Base-by-base conservation (phyloP, 1,284 basidiomycete species). In the Rhizopogon parksii region DNA sequence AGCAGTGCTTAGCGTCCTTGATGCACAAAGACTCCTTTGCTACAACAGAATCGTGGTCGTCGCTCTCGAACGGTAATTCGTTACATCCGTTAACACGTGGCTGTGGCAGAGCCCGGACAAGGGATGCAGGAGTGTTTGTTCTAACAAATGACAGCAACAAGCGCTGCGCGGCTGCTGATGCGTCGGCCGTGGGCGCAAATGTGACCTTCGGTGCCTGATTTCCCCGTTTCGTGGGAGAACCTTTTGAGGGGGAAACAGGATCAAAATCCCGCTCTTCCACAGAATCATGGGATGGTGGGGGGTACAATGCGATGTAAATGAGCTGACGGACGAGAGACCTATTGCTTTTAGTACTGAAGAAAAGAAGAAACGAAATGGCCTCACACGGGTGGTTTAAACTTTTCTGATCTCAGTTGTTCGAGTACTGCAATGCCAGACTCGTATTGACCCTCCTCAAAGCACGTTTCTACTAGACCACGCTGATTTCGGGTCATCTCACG, bases 391-490 rank as follows among this genome's bases (percentile, higher is more conserved):
- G 83, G 83, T 47, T 63, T 77, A 63, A 72, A 73, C 19, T 71
- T 67, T n/a, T 74, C 60, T 3, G 77, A 77, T 47, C 81, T 78
- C 4, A 87, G 65, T 51, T 82, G 79, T 53, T 79, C 77, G 0
- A 88, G 71, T 15, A 77, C 64, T 8, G 71, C 66, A 24, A 86
- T 80, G 1, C 80, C 85, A 6, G 77, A 71, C 55, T 83, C 78
- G 56, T 83, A 86, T 55, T 87, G 83, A 15, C 80, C 79, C 61
- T 88, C 85, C 57, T 88, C 85, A 36, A 88, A 78, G 53, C 79
- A 82, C 40, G 73, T 78, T 60, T 88, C 83, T 12, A 86, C 80
- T 9, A 86, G 66, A 35, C 73, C 75, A 25, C 75, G 73, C 58
- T 85, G 80, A 58, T 78, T 66, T 14, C 66, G 65, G 38, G 71